Percentiles rank a stretch among this genome's conserved stretches.
These are phyloP conservation scores for Silene noctiflora DNA, from an alignment of 179 eudicot genomes.

Conservation along the genomic window DNA sequence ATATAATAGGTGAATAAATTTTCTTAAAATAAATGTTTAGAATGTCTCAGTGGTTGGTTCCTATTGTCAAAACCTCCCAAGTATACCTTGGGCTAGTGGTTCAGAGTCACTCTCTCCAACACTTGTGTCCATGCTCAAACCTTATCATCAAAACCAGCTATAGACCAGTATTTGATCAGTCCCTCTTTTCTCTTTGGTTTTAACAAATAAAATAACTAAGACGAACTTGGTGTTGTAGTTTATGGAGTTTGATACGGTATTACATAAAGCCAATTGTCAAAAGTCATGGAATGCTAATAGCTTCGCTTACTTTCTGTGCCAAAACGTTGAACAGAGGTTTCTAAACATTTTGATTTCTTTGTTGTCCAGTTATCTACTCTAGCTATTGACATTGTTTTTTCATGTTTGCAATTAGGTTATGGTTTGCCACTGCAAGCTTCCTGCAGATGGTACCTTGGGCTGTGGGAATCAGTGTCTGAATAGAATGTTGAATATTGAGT, in stretches of 20 bases:
- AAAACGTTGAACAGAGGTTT: not conserved
- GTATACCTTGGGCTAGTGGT: too few species aligned
- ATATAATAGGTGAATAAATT: not conserved
- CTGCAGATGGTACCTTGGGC: conserved; percentile 66
- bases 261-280: not conserved
- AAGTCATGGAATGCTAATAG: not conserved
- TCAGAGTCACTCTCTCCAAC: too few species aligned
- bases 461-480: conserved; percentile 92
- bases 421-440: conserved; percentile 94
- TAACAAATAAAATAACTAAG: conserved; percentile 1
- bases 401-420: conserved; percentile 55
- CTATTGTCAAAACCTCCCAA: not conserved
- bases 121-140: too few species aligned
- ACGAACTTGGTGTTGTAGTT: not conserved
- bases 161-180: not conserved
- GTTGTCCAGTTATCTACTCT: not conserved
- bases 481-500: conserved; percentile 96
- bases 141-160: not conserved
- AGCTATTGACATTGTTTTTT: conserved; percentile 24
- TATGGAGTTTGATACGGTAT: conserved; percentile 4
- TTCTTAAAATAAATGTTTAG: not conserved
- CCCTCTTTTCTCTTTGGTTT: not conserved
- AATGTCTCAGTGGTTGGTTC: not conserved
- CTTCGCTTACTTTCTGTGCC: not conserved
- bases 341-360: conserved; percentile 7